Conservation (phyloP, 306 rosid species). For the Oxytropis ochrocephala region DNA sequence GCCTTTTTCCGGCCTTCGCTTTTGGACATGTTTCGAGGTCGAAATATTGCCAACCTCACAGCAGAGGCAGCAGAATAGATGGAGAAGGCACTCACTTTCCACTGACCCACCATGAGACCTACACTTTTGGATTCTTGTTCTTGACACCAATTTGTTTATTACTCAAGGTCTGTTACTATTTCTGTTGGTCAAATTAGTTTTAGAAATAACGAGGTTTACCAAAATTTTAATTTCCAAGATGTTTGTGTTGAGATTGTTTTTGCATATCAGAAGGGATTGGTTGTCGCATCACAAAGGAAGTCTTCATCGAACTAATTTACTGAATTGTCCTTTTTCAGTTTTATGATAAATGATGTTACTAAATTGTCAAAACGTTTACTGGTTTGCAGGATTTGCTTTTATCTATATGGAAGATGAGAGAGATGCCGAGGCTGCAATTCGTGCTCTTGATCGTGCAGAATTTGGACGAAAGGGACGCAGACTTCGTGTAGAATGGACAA, state of each 20-base stretch:
- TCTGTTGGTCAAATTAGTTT: slow-evolving; percentile 80
- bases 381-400: slow-evolving; percentile 81
- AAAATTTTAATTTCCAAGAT: slow-evolving; percentile 41
- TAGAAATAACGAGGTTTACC: slow-evolving; percentile 57
- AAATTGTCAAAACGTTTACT: slow-evolving; percentile 9
- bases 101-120: slow-evolving; percentile 85
- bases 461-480: slow-evolving; percentile 93
- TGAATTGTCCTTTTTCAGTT: background rate
- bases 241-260: slow-evolving; percentile 40
- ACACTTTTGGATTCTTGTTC: slow-evolving; percentile 94
- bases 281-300: slow-evolving; percentile 26
- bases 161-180: slow-evolving; percentile 95
- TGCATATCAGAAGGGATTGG: slow-evolving; percentile 37
- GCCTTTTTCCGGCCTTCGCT: slow-evolving; percentile 80
- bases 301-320: slow-evolving; percentile 27
- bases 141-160: slow-evolving; percentile 81
- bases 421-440: slow-evolving; percentile 93
- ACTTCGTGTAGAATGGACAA: slow-evolving; percentile 99
- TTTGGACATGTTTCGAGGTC: slow-evolving; percentile 61
- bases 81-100: slow-evolving; percentile 80
- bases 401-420: slow-evolving; percentile 96
- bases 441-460: slow-evolving; percentile 76
- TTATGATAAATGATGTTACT: background rate
- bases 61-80: slow-evolving; percentile 76
- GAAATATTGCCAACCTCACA: slow-evolving; percentile 76